phyloP scores from a whole-genome alignment of 352 stramenopile species.

The Bremia lactucae region DNA sequence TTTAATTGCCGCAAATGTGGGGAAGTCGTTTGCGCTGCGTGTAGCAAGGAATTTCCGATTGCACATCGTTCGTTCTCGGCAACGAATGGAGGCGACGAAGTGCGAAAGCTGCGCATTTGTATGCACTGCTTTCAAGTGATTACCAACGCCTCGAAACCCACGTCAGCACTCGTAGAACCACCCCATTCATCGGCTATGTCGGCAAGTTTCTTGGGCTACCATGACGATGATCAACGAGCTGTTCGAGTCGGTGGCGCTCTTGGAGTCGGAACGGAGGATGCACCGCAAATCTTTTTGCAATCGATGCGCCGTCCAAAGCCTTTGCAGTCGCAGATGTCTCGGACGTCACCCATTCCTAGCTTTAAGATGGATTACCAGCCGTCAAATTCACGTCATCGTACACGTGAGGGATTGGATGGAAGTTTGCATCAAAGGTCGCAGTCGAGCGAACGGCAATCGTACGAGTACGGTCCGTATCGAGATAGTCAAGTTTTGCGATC shows the following conservation, averaged over 20 bases:
- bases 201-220: conserved; percentile 55
- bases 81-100: conserved; percentile 25
- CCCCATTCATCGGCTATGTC: conserved; percentile 42
- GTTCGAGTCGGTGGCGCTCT: conserved; percentile 15
- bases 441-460: no score
- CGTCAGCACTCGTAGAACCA: conserved; percentile 35
- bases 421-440: conserved; percentile 20
- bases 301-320: conserved; percentile 45
- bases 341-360: conserved; percentile 18
- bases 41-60: conserved; percentile 69
- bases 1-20: conserved; percentile 82
- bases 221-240: conserved; percentile 49
- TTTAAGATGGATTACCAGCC: conserved; percentile 10
- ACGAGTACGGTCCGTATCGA: conserved; percentile 18
- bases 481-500: conserved; percentile 24
- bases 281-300: conserved; percentile 61
- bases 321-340: conserved; percentile 17
- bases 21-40: conserved; percentile 80
- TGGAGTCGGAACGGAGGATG: conserved; percentile 12
- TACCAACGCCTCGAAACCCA: conserved; percentile 47
- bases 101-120: conserved; percentile 74
- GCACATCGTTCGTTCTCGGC: conserved; percentile 46
- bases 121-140: conserved; percentile 79
- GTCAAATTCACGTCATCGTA: conserved; percentile 12
- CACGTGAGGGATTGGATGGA: conserved; percentile 9